These are phyloP conservation scores for Bipolaris oryzae DNA, from an alignment of 2,329 filamentous ascomycete species.

Conservation along the genomic window DNA sequence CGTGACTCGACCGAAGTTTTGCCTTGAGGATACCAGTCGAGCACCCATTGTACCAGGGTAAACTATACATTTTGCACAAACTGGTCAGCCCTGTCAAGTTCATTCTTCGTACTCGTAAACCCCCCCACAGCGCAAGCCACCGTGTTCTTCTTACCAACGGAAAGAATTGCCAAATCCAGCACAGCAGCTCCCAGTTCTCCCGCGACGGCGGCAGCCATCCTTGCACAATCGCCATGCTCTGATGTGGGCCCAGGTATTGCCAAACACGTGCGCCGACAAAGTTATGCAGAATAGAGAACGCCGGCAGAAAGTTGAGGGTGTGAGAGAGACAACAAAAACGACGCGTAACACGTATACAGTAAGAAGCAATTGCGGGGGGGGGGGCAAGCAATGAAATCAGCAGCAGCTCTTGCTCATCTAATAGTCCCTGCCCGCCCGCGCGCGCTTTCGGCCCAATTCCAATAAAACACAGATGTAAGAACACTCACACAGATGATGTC, in stretches of 20 bases:
- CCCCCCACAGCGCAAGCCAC: neutral
- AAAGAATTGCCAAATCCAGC: conserved; percentile 57
- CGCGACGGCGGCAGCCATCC: conserved; percentile 56
- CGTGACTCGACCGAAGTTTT: conserved; percentile 80
- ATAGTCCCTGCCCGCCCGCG: too few species aligned
- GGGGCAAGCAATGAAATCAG: too few species aligned
- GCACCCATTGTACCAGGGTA: conserved; percentile 72
- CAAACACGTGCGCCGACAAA: neutral
- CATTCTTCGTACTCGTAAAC: neutral
- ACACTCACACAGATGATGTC: too few species aligned
- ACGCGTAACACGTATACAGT: neutral
- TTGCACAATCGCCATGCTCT: conserved; percentile 51
- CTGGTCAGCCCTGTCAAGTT: too few species aligned
- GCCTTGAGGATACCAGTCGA: conserved; percentile 85
- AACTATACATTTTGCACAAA: conserved; percentile 57
- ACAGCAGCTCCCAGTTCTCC: conserved; percentile 57
- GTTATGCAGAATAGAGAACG: neutral
- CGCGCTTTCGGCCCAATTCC: too few species aligned
- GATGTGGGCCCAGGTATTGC: neutral
- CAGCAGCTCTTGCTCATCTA: too few species aligned
- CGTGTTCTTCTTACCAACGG: conserved; percentile 51
- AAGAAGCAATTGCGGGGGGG: too few species aligned
- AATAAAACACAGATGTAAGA: too few species aligned
- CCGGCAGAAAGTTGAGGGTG: too few species aligned
- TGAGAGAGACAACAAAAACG: too few species aligned